phyloP scores from a whole-genome alignment of 2,329 filamentous ascomycete genomes.

The Aspergillus tubingensis region DNA sequence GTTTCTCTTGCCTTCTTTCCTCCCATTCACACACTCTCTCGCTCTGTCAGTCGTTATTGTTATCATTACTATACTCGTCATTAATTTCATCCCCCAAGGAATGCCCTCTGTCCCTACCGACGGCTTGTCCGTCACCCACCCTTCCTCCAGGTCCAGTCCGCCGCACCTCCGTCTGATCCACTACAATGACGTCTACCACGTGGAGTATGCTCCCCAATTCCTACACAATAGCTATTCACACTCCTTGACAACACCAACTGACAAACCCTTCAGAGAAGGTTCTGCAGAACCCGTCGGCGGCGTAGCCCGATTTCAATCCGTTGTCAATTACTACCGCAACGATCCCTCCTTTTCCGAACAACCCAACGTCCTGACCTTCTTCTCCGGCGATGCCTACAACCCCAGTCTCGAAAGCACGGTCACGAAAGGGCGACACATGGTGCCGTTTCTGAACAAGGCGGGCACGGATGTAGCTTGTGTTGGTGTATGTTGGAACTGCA shows the following conservation, averaged over 20 bases:
- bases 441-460: slow-evolving; percentile 76
- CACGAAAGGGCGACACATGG: slow-evolving; percentile 90
- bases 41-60: not conserved
- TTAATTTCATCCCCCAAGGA: not conserved
- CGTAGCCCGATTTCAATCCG: slow-evolving; percentile 74
- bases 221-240: not conserved
- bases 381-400: slow-evolving; percentile 92
- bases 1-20: slow-evolving; percentile 1
- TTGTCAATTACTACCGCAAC: slow-evolving; percentile 72
- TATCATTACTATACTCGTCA: not conserved
- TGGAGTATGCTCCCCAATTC: slow-evolving; percentile 56
- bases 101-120: slow-evolving; percentile 35
- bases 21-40: not conserved
- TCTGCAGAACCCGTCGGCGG: slow-evolving; percentile 84
- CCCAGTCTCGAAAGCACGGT: slow-evolving; percentile 85
- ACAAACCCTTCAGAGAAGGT: slow-evolving; percentile 42
- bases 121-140: slow-evolving; percentile 45
- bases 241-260: not conserved
- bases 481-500: slow-evolving; percentile 57
- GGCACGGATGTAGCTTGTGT: slow-evolving; percentile 79
- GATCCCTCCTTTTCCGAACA: slow-evolving; percentile 63
- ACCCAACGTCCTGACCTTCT: slow-evolving; percentile 71
- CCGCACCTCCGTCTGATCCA: slow-evolving; percentile 81
- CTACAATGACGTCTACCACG: slow-evolving; percentile 93
- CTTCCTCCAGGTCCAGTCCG: slow-evolving; percentile 46